Evolutionary conservation across 331 rosid species (phyloP).

Genomic region (Quercus phellos): DNA sequence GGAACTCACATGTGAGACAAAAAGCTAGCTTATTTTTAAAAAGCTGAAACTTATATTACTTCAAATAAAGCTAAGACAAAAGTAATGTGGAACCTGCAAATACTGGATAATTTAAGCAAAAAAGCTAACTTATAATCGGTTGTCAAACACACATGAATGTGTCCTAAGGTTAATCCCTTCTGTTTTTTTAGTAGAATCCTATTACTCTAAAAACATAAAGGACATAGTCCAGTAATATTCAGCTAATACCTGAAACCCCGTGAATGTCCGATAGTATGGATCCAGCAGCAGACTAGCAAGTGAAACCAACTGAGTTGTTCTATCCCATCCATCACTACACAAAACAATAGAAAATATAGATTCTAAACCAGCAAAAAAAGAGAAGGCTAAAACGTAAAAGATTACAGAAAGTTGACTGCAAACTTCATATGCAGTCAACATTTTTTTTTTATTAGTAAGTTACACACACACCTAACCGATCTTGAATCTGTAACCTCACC

Average conservation of each 20-base stretch:
- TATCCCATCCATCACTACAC: conserved; percentile 97
- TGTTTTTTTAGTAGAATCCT: not conserved
- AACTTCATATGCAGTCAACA: conserved; percentile 5
- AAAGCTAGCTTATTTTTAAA: too few relatives aligned
- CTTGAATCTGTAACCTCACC: too few relatives aligned
- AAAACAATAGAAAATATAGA: conserved; percentile 5
- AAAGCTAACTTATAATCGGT: too few relatives aligned
- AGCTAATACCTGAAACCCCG: conserved; percentile 83
- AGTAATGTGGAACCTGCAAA: too few relatives aligned
- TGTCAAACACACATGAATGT: not conserved
- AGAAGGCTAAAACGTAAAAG: not conserved
- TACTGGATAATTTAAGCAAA: too few relatives aligned
- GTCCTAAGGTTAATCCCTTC: not conserved
- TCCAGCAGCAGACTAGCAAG: conserved; percentile 92
- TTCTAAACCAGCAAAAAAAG: not conserved
- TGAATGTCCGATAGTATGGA: conserved; percentile 85
- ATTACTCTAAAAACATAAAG: not conserved
- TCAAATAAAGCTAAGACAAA: too few relatives aligned
- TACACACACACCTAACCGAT: too few relatives aligned
- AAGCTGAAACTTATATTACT: too few relatives aligned
- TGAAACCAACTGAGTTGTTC: conserved; percentile 89
- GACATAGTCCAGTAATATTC: conserved; percentile 6
- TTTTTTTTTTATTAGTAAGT: too few relatives aligned
- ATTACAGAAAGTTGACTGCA: not conserved
- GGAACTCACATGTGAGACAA: too few relatives aligned